Evolutionary conservation across 1,139 yeast genomes (phyloP).

Genomic region (Petasospora fabianii): DNA sequence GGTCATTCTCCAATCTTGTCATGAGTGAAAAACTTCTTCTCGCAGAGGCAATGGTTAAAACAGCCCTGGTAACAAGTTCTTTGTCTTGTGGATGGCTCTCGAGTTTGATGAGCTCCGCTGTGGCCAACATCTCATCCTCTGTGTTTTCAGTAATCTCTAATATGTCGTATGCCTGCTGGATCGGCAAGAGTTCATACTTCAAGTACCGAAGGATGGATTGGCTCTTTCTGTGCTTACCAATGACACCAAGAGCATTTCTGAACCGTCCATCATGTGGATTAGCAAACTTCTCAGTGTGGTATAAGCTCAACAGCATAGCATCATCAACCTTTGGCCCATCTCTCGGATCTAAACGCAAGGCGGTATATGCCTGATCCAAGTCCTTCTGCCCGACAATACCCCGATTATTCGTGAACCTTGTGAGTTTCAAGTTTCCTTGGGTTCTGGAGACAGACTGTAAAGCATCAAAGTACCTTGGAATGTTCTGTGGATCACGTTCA

Average conservation of each 20-base stretch:
- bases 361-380: constrained; percentile 48
- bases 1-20: constrained; percentile 29
- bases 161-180: constrained; percentile 55
- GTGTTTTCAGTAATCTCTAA: constrained; percentile 62
- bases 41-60: constrained; percentile 55
- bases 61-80: constrained; percentile 40
- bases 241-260: constrained; percentile 38
- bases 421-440: constrained; percentile 43
- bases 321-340: constrained; percentile 36
- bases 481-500: constrained; percentile 48
- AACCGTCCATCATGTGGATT: constrained; percentile 33
- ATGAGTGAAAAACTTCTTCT: constrained; percentile 43
- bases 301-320: constrained; percentile 43
- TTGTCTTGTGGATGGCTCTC: constrained; percentile 43
- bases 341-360: constrained; percentile 46
- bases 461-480: constrained; percentile 69
- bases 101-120: constrained; percentile 62
- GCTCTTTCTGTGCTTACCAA: constrained; percentile 48
- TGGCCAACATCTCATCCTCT: constrained; percentile 71
- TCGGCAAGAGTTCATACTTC: constrained; percentile 50
- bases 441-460: constrained; percentile 44
- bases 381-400: constrained; percentile 67
- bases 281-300: constrained; percentile 38
- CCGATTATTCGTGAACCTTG: constrained; percentile 48
- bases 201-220: constrained; percentile 41